Conservation (phyloP, 2,329 filamentous ascomycete genomes). For the Colletotrichum shisoi region DNA sequence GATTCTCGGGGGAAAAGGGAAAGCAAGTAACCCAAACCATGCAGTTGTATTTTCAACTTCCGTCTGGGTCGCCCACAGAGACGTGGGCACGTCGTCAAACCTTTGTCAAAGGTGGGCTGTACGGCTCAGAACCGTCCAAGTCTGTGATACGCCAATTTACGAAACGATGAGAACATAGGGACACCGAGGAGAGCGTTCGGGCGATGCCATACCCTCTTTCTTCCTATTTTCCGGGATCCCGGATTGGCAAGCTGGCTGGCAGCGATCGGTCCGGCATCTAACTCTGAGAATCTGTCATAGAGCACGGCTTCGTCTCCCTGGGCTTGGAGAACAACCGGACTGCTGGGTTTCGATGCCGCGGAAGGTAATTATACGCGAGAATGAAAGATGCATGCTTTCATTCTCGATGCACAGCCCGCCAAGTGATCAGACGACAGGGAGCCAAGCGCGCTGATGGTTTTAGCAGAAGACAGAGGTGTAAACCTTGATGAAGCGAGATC, state of each 20-base stretch:
- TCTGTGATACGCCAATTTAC: constrained; percentile 34
- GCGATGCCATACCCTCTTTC: constrained; percentile 11
- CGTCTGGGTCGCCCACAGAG: not conserved
- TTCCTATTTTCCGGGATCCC: constrained; percentile 7
- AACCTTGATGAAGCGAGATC: not conserved
- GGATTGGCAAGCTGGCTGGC: not conserved
- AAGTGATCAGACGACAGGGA: constrained; percentile 1
- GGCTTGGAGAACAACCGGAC: not conserved
- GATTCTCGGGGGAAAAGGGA: not conserved
- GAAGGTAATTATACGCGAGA: constrained; percentile 22
- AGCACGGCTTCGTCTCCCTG: not conserved
- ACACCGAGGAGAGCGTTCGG: not conserved
- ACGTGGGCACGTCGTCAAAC: not conserved
- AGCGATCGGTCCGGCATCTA: not conserved
- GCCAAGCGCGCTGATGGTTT: not conserved
- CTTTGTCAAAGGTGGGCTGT: constrained; percentile 4
- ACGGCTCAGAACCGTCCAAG: not conserved
- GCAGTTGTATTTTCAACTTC: not conserved
- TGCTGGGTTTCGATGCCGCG: not conserved
- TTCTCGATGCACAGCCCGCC: not conserved
- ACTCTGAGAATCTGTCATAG: not conserved
- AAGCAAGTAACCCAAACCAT: not conserved
- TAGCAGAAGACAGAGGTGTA: not conserved
- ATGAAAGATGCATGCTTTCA: constrained; percentile 3
- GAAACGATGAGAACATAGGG: constrained; percentile 15